Evolutionary conservation across 1,284 basidiomycete species (phyloP).

Genomic region (Gomphus bonarii): DNA sequence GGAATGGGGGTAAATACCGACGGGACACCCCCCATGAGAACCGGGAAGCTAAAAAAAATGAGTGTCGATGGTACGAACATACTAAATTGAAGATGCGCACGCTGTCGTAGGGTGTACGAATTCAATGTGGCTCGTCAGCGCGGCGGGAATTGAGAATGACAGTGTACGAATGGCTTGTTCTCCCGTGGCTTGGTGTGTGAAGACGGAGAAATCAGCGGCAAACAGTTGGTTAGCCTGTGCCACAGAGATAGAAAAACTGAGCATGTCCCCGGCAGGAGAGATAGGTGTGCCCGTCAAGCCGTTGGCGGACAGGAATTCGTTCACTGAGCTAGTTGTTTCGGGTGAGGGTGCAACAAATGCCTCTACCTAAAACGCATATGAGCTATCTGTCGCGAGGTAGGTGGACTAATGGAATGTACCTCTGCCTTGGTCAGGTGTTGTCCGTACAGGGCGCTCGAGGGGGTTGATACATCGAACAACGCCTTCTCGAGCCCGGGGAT

Average conservation of each 20-base stretch:
- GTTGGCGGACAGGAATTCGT: constrained; percentile 19
- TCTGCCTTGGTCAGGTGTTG: constrained; percentile 25
- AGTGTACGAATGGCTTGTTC: constrained; percentile 15
- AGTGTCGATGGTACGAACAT: background rate
- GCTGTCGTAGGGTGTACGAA: constrained; percentile 15
- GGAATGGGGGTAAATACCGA: background rate
- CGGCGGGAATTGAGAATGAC: constrained; percentile 13
- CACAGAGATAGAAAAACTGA: constrained; percentile 20
- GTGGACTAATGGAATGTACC: no score
- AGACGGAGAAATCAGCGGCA: no score
- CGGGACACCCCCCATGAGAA: background rate
- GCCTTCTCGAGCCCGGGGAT: constrained; percentile 17
- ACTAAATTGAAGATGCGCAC: constrained; percentile 5
- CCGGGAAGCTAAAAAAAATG: background rate
- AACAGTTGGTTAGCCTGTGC: constrained; percentile 20
- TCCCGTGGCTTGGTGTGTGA: no score
- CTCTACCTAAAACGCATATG: constrained; percentile 10
- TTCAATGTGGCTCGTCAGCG: constrained; percentile 13
- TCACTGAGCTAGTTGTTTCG: constrained; percentile 14
- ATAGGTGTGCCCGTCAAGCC: constrained; percentile 15
- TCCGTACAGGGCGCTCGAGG: constrained; percentile 24
- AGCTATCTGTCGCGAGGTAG: no score
- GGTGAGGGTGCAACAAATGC: constrained; percentile 10
- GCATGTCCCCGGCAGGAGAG: constrained; percentile 20
- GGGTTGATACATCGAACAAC: constrained; percentile 25